Base-by-base conservation (phyloP, 352 stramenopile genomes). In the Aphanomyces invadans region DNA sequence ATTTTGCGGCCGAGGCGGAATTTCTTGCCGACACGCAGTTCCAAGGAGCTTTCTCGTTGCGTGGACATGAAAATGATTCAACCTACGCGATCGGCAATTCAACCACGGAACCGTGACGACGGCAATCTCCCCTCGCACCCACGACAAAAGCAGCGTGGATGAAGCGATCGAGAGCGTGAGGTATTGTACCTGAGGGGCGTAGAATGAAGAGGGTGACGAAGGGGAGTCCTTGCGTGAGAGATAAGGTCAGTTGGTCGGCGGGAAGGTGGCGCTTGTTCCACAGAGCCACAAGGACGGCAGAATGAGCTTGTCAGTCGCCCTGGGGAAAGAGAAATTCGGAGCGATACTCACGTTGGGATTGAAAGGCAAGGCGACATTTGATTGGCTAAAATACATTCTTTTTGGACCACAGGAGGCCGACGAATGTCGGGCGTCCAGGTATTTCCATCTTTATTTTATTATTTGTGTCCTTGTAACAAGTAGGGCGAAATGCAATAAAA, bases 1-100 rank as follows among this genome's bases (percentile, higher is more conserved):
- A 99, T 99, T 81, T 99, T 99, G 65, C 93, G 89, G 52, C 97
- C 97, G 25, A 99, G 86, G 7, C 97, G 93, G 80, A 99, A 99
- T 78, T 99, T 99, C 76, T 99, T 99, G 70, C 97, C 97, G 25
- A 99, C 97, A 45, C 97, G 92, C 32, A 99, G 87, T 82, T 99
- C 97, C 76, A 99, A 63, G 56, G 84, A 86, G 65, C 81, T 91
- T 66, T 91, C 83, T 78, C 83, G 77, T 65, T 66, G 74, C 53
- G 85, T 76, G 19, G 80, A 79, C 80, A 89, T 89, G n/a, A n/a
- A n/a, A 36, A 17, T 88, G 53, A 28, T 54, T 54, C 23, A 54
- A 54, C 28, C 46, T 54, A 54, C 9, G 9, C 38, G 38, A 9
- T n/a, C n/a, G n/a, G n/a, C n/a, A n/a, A n/a, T n/a, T n/a, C n/a